These are phyloP conservation scores for Raddia distichophylla DNA, from an alignment of 176 grass and related monocot genomes.

Conservation along the genomic window DNA sequence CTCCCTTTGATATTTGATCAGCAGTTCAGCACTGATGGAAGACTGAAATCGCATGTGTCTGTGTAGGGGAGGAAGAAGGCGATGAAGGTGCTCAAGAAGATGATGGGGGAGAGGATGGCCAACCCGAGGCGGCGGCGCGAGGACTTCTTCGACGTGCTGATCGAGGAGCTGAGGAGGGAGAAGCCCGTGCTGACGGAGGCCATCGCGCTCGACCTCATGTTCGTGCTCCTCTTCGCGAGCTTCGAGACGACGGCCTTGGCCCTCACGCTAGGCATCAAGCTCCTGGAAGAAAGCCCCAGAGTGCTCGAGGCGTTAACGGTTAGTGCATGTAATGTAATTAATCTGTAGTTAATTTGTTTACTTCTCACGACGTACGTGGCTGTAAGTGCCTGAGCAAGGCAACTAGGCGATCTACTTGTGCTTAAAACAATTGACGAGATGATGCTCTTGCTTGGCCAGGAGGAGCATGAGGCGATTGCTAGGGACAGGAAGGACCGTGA, in stretches of 20 bases:
- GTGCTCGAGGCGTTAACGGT: constrained; percentile 63
- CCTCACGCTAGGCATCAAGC: constrained; percentile 77
- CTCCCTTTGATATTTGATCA: no score
- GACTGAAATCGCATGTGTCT: neutral
- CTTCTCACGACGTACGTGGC: neutral
- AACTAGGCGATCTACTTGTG: constrained; percentile 25
- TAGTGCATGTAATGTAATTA: neutral
- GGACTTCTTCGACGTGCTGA: constrained; percentile 66
- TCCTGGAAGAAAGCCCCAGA: constrained; percentile 64
- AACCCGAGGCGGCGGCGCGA: constrained; percentile 19
- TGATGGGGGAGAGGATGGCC: constrained; percentile 44
- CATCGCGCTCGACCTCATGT: constrained; percentile 67
- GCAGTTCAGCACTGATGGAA: no score
- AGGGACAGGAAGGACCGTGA: constrained; percentile 57
- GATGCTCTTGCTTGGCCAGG: constrained; percentile 57
- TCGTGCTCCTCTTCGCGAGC: constrained; percentile 74
- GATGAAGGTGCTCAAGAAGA: constrained; percentile 64
- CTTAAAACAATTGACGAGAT: constrained; percentile 37
- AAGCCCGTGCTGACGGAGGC: constrained; percentile 57
- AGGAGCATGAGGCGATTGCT: constrained; percentile 76
- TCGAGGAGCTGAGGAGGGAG: constrained; percentile 63
- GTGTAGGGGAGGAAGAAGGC: constrained; percentile 57
- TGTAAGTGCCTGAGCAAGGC: constrained; percentile 4
- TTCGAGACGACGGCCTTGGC: constrained; percentile 78
- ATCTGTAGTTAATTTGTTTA: neutral